Evolutionary conservation across 257 asterid genomes (phyloP).

Genomic region (Penstemon barbatus): DNA sequence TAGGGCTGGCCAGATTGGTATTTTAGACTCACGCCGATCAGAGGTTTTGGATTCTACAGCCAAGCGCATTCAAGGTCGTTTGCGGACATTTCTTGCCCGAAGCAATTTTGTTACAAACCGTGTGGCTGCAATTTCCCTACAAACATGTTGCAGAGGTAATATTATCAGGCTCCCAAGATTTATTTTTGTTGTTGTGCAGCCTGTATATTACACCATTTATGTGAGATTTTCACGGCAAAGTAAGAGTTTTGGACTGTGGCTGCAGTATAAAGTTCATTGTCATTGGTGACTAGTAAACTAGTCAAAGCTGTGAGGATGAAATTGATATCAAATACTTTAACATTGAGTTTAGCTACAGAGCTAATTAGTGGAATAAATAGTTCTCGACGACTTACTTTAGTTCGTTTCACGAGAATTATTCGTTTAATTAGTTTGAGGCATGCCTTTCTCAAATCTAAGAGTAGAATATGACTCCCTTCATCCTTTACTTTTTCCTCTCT

Average conservation of each 20-base stretch:
- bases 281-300: not conserved
- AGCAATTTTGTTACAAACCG: conserved; percentile 58
- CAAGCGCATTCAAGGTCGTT: conserved; percentile 70
- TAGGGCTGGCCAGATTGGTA: conserved; percentile 95
- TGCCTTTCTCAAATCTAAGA: conserved; percentile 6
- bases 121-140: conserved; percentile 69
- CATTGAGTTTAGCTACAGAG: conserved; percentile 16
- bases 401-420: not conserved
- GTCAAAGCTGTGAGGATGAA: not conserved
- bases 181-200: not conserved
- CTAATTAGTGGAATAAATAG: not conserved
- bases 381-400: not conserved
- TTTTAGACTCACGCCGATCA: conserved; percentile 81
- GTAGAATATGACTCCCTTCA: not conserved
- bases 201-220: conserved; percentile 14
- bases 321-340: conserved; percentile 13
- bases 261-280: conserved; percentile 1
- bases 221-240: conserved; percentile 8
- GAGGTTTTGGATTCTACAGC: conserved; percentile 93
- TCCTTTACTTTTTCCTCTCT: no score
- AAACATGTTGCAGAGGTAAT: conserved; percentile 90
- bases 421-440: not conserved
- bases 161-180: conserved; percentile 23
- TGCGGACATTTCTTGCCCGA: conserved; percentile 70
- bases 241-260: conserved; percentile 1